Evolutionary conservation across 2,329 filamentous ascomycete genomes (phyloP).

Genomic region (Aspergillus unguis): DNA sequence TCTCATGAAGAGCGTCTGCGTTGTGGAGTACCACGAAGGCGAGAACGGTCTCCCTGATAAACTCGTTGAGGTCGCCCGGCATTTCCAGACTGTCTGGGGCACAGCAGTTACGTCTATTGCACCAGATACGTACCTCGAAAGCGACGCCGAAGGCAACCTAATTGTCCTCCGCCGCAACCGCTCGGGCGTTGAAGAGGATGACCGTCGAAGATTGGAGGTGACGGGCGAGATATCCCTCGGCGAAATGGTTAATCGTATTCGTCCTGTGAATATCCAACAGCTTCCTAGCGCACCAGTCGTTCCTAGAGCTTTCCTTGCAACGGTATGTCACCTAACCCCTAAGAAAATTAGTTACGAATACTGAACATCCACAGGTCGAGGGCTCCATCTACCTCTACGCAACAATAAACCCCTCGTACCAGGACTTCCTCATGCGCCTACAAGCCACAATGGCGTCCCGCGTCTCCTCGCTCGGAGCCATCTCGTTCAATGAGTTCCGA

Average conservation of each 20-base stretch:
- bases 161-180: conserved; percentile 72
- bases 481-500: conserved; percentile 76
- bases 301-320: conserved; percentile 83
- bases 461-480: conserved; percentile 66
- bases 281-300: conserved; percentile 65
- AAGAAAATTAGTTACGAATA: neutral
- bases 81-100: conserved; percentile 77
- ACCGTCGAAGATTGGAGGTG: conserved; percentile 66
- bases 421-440: conserved; percentile 78
- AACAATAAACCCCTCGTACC: conserved; percentile 66
- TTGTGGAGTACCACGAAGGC: conserved; percentile 68
- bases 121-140: conserved; percentile 72
- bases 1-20: conserved; percentile 84
- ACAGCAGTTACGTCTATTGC: conserved; percentile 73
- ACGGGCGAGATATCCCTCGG: conserved; percentile 81
- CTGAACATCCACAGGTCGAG: conserved; percentile 61
- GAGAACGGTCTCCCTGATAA: conserved; percentile 56
- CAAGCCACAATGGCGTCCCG: conserved; percentile 67
- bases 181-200: conserved; percentile 70
- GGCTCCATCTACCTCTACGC: conserved; percentile 89
- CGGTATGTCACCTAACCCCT: conserved; percentile 56
- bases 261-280: conserved; percentile 66
- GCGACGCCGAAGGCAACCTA: conserved; percentile 84
- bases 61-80: conserved; percentile 71
- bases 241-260: conserved; percentile 89